phyloP scores from a whole-genome alignment of 306 rosid genomes.

The Lithocarpus polystachyus region DNA sequence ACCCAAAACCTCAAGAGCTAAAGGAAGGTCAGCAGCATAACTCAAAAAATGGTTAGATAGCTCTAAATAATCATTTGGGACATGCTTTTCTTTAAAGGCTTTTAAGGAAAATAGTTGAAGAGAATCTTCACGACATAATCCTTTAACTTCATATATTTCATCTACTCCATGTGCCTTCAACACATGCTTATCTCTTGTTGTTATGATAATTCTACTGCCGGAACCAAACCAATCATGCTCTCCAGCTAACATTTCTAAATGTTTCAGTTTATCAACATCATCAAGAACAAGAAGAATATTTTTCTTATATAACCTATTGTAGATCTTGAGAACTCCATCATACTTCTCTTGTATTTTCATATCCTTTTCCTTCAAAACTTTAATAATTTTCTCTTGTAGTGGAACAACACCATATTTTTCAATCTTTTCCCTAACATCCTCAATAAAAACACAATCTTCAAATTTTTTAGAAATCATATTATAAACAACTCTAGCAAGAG shows the following conservation, averaged over 20 bases:
- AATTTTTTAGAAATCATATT: neutral
- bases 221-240: neutral
- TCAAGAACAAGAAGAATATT: neutral
- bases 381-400: neutral
- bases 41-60: rapidly evolving
- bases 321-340: neutral
- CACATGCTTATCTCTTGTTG: too few species aligned
- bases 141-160: too few species aligned
- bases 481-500: neutral
- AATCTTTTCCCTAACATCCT: neutral
- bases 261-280: neutral
- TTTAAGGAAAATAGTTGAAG: neutral
- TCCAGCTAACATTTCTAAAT: neutral
- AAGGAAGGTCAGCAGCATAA: too few species aligned
- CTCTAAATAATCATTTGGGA: neutral
- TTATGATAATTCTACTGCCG: neutral
- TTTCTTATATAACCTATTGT: neutral
- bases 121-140: neutral
- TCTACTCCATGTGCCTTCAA: too few species aligned
- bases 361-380: neutral
- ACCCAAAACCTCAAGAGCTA: too few species aligned
- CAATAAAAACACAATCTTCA: neutral
- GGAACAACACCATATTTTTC: neutral
- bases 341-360: neutral
- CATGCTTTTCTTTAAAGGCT: neutral